These are phyloP conservation scores for Orbilia blumenaviensis DNA, from an alignment of 2,329 filamentous ascomycete genomes.

Conservation along the genomic window DNA sequence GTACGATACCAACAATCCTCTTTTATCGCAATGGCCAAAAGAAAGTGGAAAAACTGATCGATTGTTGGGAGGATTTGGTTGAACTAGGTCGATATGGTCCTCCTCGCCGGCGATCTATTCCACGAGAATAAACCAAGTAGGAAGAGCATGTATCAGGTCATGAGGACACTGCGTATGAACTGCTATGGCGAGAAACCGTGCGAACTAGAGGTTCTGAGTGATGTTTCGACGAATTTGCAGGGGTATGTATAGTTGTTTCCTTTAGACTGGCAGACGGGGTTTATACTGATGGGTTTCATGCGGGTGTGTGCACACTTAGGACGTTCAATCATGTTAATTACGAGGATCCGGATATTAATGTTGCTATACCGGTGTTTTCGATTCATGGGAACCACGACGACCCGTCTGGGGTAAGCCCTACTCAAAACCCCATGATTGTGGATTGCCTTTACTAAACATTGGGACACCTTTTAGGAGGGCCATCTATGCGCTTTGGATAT, in stretches of 20 bases:
- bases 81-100: conserved; percentile 91
- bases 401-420: conserved; percentile 74
- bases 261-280: neutral
- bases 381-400: conserved; percentile 99
- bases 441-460: neutral
- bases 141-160: conserved; percentile 96
- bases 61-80: neutral
- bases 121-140: conserved; percentile 98
- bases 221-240: conserved; percentile 89
- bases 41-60: neutral
- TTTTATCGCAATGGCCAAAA: neutral
- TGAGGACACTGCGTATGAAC: conserved; percentile 90
- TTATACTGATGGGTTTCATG: neutral
- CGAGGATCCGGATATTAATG: conserved; percentile 95
- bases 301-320: conserved; percentile 57
- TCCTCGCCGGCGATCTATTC: conserved; percentile 93
- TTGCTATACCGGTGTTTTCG: conserved; percentile 95
- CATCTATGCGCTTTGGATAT: conserved; percentile 90
- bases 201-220: conserved; percentile 91
- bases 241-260: conserved; percentile 62
- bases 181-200: conserved; percentile 95
- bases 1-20: conserved; percentile 62
- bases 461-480: conserved; percentile 70
- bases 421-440: neutral
- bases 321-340: conserved; percentile 97